Evolutionary conservation across 148 eudicot species (phyloP), one percentile per base, ranked within the genome.

Genomic region (Limonium bicolor): DNA sequence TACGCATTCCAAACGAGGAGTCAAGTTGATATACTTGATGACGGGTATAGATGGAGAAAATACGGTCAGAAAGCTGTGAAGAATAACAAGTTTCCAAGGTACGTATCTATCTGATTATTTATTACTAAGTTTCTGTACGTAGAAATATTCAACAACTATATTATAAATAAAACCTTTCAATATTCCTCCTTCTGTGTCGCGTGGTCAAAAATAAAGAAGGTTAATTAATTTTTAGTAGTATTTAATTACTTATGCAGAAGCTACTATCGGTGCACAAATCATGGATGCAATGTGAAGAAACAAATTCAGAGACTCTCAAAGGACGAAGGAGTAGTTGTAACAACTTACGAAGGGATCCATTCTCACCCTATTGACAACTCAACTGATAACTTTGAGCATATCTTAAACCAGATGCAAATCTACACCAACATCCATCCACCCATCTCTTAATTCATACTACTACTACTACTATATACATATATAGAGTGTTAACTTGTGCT

Each of bases 271-370:
- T 86, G 96, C 52, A 86, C 96, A 3, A 39, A 75, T 42, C 72
- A 82, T 68, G 94, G 94, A 0, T 86, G 96, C 59, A 75, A 65
- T 37, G 96, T 86, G 56, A 86, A 82, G 56, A 86, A 86, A 59
- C 96, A 86, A 68, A 84, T 86, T 15, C 96, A 86, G 53, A 62
- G 96, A 7, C 55, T 78, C 24, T 75, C 88, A 0, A 70, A 78
- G 28, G 96, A 86, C 26, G 94, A 82, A 59, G 81, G 64, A 33
- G 54, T 86, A 1, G 94, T 86, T 2, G 72, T 78, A 26, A 86
- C 96, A 12, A 86, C 96, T n/a, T 86, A 86, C 19, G 96, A 82
- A 61, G 96, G 93, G 2, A 64, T 71, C 36, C 96, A 86, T 58
- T 75, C 88, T 0, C 96, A 86, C 66, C 62, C 94, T 14, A 66